Evolutionary conservation across 768 basidiomycete genomes (phyloP), one percentile per base, ranked within the genome.

Genomic region (Lyophyllum decastes): DNA sequence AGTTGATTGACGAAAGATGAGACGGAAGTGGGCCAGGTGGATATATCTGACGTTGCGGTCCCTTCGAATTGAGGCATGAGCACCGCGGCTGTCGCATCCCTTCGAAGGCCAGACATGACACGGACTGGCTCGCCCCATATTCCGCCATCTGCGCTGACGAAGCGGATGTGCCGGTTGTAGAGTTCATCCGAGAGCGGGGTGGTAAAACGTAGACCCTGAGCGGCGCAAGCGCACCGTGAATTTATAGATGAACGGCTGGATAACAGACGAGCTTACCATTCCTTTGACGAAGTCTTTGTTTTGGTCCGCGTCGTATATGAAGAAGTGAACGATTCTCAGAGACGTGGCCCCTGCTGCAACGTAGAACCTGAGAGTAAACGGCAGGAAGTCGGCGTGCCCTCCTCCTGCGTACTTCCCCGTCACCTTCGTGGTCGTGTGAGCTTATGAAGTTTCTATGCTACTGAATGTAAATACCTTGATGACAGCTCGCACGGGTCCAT

Each of bases 121-220:
- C 70, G 69, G 49, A 75, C 62, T 7, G 75, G 68, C 60, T 76
- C 75, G 7, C 75, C 75, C 75, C 75, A 76, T 33, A 76, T 64
- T 19, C 75, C 71, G 16, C 71, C 71, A 14, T 64, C 66, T 1
- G 67, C 60, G 25, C 64, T 70, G 22, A 73, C 55, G 54, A 76
- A 76, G 5, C 75, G 70, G 48, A 76, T 57, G 50, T 76, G 75
- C 14, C 75, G 63, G 44, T 76, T 72, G 46, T 75, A 68, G 11
- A 74, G 58, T 50, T 71, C 65, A 41, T 76, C 74, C 2, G 70
- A 58, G 25, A 76, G 66, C 9, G 75, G 75, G 9, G 70, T 73
- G 1, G 66, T 62, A 54, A 76, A 74, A 43, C 58, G 60, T n/a
- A 76, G 54, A 9, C 75, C 73, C 70, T 72, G 16, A 5, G 33